These are phyloP conservation scores for Gossypium davidsonii DNA, from an alignment of 441 rosid genomes.

Conservation along the genomic window DNA sequence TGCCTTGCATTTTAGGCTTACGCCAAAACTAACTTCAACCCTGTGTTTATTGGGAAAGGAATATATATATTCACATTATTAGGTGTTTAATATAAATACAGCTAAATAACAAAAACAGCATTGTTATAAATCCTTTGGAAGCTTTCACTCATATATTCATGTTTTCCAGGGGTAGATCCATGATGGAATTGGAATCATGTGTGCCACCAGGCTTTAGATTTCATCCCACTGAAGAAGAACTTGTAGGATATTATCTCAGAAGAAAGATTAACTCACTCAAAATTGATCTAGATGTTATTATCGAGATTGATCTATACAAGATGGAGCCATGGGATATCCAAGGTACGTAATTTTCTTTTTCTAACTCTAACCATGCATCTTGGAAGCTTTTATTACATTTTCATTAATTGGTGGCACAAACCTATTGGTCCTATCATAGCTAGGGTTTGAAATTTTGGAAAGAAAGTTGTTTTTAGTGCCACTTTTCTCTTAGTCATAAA, in stretches of 20 bases:
- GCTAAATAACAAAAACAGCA: neutral
- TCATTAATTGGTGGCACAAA: neutral
- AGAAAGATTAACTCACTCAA: conserved; percentile 65
- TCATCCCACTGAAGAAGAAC: conserved; percentile 96
- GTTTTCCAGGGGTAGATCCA: conserved; percentile 17
- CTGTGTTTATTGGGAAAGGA: conserved; percentile 18
- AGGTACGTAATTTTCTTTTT: conserved; percentile 35
- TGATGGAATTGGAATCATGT: conserved; percentile 48
- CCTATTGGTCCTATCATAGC: neutral
- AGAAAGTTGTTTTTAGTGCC: neutral
- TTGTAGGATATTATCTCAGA: conserved; percentile 80
- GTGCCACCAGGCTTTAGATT: conserved; percentile 95
- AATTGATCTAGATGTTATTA: conserved; percentile 70
- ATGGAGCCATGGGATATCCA: conserved; percentile 99
- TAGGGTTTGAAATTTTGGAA: conserved; percentile 9
- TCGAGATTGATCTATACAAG: conserved; percentile 84
- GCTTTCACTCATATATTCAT: conserved; percentile 6
- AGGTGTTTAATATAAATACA: neutral
- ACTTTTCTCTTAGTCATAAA: neutral
- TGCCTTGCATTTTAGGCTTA: conserved; percentile 36
- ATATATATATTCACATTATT: neutral
- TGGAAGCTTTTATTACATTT: neutral
- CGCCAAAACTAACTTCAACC: conserved; percentile 36
- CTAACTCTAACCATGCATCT: neutral
- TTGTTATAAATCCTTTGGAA: neutral